A percentile compares a stretch with the other conserved stretches of the same genome.
These are phyloP conservation scores for Xylariaceae sp. DNA, from an alignment of 2,329 filamentous ascomycete genomes.

Conservation along the genomic window DNA sequence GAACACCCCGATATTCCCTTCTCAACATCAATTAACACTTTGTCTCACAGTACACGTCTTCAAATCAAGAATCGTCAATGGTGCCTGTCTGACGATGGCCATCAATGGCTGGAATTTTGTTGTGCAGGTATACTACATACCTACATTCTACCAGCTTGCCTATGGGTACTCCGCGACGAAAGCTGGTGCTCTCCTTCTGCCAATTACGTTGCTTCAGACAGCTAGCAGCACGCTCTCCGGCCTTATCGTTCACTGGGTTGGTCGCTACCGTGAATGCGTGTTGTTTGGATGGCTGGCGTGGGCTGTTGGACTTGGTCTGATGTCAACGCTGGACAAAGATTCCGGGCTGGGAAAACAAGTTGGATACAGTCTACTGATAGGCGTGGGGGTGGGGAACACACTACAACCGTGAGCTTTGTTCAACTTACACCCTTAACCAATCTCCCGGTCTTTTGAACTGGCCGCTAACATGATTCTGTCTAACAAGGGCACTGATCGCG, in stretches of 20 bases:
- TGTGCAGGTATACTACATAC: slow-evolving; percentile 50
- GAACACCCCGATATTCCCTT: background rate
- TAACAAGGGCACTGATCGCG: slow-evolving; percentile 41
- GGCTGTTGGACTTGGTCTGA: slow-evolving; percentile 49
- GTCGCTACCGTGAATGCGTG: slow-evolving; percentile 51
- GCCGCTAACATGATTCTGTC: background rate
- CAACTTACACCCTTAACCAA: slow-evolving; percentile 8
- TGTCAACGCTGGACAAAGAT: slow-evolving; percentile 46
- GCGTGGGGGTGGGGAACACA: slow-evolving; percentile 49
- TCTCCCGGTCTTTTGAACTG: no score
- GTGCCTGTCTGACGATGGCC: slow-evolving; percentile 53
- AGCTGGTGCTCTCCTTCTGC: slow-evolving; percentile 40
- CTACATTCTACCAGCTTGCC: slow-evolving; percentile 44
- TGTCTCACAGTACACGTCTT: slow-evolving; percentile 46
- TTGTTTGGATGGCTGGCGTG: slow-evolving; percentile 50
- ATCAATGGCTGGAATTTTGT: slow-evolving; percentile 58
- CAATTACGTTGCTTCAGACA: slow-evolving; percentile 42
- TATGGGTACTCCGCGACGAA: slow-evolving; percentile 41
- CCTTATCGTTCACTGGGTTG: slow-evolving; percentile 48
- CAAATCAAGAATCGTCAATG: slow-evolving; percentile 49
- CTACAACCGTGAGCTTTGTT: slow-evolving; percentile 40
- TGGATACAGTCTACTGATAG: slow-evolving; percentile 50
- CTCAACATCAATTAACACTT: slow-evolving; percentile 18
- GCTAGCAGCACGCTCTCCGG: slow-evolving; percentile 48
- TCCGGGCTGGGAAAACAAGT: slow-evolving; percentile 50